Percentiles rank a stretch among this genome's conserved stretches.
phyloP scores from a whole-genome alignment of 1,284 basidiomycete species.

The Anthracocystis panici-leucophaei region DNA sequence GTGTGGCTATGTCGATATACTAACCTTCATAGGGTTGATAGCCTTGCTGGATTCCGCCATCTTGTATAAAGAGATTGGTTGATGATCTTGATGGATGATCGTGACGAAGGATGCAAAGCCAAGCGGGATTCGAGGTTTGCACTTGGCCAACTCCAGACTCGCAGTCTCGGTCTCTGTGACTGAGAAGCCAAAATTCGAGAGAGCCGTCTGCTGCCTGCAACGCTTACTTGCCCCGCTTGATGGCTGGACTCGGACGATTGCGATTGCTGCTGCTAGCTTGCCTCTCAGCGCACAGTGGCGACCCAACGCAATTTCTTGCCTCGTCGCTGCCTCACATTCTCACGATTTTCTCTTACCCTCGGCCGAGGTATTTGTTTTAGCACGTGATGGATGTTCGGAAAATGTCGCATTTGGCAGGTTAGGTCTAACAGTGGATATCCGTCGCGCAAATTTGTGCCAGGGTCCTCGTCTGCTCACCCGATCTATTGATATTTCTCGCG shows the following conservation, averaged over 20 bases:
- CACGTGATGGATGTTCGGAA: neutral
- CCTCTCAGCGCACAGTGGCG: neutral
- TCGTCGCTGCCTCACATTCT: neutral
- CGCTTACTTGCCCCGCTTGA: neutral
- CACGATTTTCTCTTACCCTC: neutral
- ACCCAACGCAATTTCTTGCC: neutral
- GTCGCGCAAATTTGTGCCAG: neutral
- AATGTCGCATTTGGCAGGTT: neutral
- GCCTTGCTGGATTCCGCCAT: constrained; percentile 69
- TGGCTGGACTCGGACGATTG: constrained; percentile 20
- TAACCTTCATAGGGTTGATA: constrained; percentile 68
- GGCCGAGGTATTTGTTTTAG: neutral
- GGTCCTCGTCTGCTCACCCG: too few relatives aligned
- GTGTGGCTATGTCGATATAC: constrained; percentile 32
- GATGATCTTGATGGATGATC: constrained; percentile 57
- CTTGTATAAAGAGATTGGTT: constrained; percentile 32
- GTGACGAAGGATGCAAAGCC: constrained; percentile 42
- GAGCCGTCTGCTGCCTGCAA: neutral
- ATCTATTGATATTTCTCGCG: too few relatives aligned
- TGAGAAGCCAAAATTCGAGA: neutral
- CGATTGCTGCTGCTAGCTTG: neutral
- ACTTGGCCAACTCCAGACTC: neutral
- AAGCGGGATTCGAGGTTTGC: constrained; percentile 27
- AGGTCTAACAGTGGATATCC: neutral
- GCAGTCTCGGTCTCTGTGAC: neutral